Percentiles rank a stretch among this genome's conserved stretches.
phyloP scores from a whole-genome alignment of 495 filamentous ascomycete species.

The Hypoxylon trugodes region DNA sequence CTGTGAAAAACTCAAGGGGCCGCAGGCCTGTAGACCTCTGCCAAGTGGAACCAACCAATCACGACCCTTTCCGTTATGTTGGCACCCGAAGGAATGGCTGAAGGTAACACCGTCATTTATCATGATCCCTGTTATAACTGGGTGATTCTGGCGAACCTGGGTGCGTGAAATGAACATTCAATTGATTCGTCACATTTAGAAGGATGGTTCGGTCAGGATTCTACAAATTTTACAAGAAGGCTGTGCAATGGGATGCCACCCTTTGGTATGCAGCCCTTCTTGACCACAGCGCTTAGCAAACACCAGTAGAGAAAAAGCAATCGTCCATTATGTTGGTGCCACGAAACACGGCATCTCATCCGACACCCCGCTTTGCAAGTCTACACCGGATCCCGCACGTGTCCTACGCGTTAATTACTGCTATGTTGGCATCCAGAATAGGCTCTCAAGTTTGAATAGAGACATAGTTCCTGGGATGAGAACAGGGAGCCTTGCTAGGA shows the following conservation, averaged over 20 bases:
- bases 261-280: not conserved
- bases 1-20: not conserved
- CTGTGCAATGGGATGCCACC: not conserved
- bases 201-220: not conserved
- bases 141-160: not conserved
- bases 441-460: conserved; percentile 53
- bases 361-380: conserved; percentile 55
- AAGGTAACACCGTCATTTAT: not conserved
- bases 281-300: conserved; percentile 21
- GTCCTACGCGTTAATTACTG: conserved; percentile 52
- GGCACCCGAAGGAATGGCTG: conserved; percentile 7
- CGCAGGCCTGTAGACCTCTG: conserved; percentile 12
- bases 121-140: not conserved
- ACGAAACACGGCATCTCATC: conserved; percentile 33
- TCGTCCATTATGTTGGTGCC: conserved; percentile 16
- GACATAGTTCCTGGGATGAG: too few species aligned
- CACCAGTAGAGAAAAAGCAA: conserved; percentile 14
- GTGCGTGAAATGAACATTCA: not conserved
- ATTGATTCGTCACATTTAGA: not conserved
- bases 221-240: not conserved
- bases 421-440: conserved; percentile 54
- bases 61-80: conserved; percentile 1
- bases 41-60: conserved; percentile 25
- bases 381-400: conserved; percentile 52
- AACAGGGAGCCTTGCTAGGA: conserved; percentile 51